Evolutionary conservation across 495 filamentous ascomycete genomes (phyloP).

Genomic region (Clohesyomyces aquaticus): DNA sequence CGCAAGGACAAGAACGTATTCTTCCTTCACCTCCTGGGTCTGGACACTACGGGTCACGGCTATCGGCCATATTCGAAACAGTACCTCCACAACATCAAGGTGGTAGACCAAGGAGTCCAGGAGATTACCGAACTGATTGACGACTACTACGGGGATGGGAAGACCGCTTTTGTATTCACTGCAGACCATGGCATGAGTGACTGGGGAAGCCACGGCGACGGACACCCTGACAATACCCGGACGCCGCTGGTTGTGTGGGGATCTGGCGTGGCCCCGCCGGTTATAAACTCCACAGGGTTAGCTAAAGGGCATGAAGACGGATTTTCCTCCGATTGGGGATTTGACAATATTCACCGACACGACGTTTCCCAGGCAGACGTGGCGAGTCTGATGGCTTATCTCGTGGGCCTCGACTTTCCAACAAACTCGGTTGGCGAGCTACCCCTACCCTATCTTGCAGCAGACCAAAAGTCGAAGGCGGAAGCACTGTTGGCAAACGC

Average conservation of each 20-base stretch:
- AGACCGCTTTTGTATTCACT: slow-evolving; percentile 96
- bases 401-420: slow-evolving; percentile 88
- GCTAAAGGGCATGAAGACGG: slow-evolving; percentile 86
- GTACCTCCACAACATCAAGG: slow-evolving; percentile 91
- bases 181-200: slow-evolving; percentile 99
- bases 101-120: slow-evolving; percentile 87
- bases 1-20: slow-evolving; percentile 88
- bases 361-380: slow-evolving; percentile 96
- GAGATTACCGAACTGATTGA: slow-evolving; percentile 81
- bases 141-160: slow-evolving; percentile 87
- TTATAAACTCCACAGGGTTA: slow-evolving; percentile 54
- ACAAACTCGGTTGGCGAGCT: slow-evolving; percentile 97
- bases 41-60: slow-evolving; percentile 90
- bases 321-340: slow-evolving; percentile 86
- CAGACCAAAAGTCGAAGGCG: slow-evolving; percentile 73
- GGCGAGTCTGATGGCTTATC: slow-evolving; percentile 93
- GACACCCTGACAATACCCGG: slow-evolving; percentile 95
- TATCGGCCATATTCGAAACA: slow-evolving; percentile 93
- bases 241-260: slow-evolving; percentile 96
- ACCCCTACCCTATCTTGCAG: slow-evolving; percentile 79
- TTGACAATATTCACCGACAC: slow-evolving; percentile 78
- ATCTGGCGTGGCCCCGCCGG: slow-evolving; percentile 82
- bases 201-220: slow-evolving; percentile 96
- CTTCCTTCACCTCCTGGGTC: slow-evolving; percentile 93
- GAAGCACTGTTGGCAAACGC: slow-evolving; percentile 86